Evolutionary conservation across 2,329 filamentous ascomycete genomes (phyloP), one percentile per base, ranked within the genome.

Genomic region (Fusarium albosuccineum): DNA sequence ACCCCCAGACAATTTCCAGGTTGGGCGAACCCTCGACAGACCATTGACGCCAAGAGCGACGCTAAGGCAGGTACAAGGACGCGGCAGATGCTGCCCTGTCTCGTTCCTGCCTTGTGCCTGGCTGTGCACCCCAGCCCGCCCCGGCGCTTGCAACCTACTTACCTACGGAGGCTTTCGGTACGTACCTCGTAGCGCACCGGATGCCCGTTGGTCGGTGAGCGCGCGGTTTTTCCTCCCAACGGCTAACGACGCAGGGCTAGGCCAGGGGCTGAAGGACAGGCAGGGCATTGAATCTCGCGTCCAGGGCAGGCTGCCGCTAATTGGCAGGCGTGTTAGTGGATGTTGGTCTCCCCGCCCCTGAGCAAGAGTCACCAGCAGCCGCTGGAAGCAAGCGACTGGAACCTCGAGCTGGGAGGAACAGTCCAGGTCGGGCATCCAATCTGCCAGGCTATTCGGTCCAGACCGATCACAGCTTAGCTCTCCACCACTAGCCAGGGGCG

Each of bases 41-140:
- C 52, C 58, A 64, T 70, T 63, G 66, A 69, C 62, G 59, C 59
- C 62, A 68, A 67, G 55, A 30, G 50, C 22, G 22, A 57, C 66
- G 62, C 66, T 69, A 69, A 69, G 46, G 66, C 66, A 69, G 66
- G 66, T 69, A 69, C 66, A 62, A 69, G 39, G 51, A 45, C 57
- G 36, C 44, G 44, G 10, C 50, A 60, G 42, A 34, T 48, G 39
- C 11, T 54, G 34, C 33, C 41, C 40, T 39, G 41, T 26, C 50
- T 22, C 64, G 58, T 34, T 34, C 30, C 44, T 62, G 29, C 37
- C 11, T 13, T 60, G 66, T 68, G 60, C 64, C 64, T 68, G 22
- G 41, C 22, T 44, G 42, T 45, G 44, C 33, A 22, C 17, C 17
- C 17, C 17, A 22, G 62, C 53, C 46, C 26, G 36, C 33, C 29